Base-by-base conservation (phyloP, 225 moss, liverwort and hornwort genomes). In the Takakia lepidozioides region DNA sequence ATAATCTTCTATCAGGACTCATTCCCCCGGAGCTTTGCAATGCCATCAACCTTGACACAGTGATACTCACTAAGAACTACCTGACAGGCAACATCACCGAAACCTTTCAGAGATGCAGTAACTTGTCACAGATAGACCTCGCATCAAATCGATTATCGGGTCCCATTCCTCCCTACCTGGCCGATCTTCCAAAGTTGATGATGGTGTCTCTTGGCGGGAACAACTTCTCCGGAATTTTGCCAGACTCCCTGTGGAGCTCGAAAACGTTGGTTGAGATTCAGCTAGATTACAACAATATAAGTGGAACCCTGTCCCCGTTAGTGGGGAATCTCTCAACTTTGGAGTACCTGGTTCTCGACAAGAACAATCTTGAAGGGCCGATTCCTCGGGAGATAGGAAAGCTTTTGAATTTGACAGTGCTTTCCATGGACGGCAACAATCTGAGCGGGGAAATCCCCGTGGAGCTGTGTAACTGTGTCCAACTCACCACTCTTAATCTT, bases 151-250 rank as follows among this genome's bases (percentile, higher is more conserved):
- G 62, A 16, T 69, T 91, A 8, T 72, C 60, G 10, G 83, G 90
- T 4, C 29, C 61, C 0, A 66, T 91, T 47, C 90, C 90, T 16
- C 29, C 70, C 0, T 86, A 87, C 60, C 46, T 84, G 1, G 59
- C 84, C 3, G 42, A 63, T 1, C 52, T 92, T 19, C 87, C 87
- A 3, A 48, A 41, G 0, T 53, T 92, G 22, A 55, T 80, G 46
- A 79, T 87, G 10, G 62, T 92, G 48, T 81, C 86, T 2, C 71
- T 87, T 29, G 81, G 74, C 28, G 61, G 67, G 8, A 92, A 92
- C 27, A 69, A 61, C 10, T 79, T 92, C 38, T 76, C 73, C 0
- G 91, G 87, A 1, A 39, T 26, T 23, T 51, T 92, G 46, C 91
- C 87, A 0, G 84, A 84, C 13, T 48, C 50, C 11, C 55, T 92